Evolutionary conservation across 2,329 filamentous ascomycete genomes (phyloP).

Genomic region (Ceratocystis destructans): DNA sequence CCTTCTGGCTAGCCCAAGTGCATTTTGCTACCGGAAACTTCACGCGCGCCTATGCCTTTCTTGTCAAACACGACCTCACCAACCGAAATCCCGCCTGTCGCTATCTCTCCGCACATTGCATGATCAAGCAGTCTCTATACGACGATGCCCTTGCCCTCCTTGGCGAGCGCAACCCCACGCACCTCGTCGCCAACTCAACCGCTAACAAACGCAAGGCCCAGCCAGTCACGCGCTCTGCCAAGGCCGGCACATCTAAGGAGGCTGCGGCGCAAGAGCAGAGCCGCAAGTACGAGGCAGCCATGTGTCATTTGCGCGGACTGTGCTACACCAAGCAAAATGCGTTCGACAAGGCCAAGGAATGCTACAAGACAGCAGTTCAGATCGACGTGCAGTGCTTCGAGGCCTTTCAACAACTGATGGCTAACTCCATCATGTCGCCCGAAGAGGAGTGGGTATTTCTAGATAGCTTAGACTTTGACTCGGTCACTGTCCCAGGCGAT

Average conservation of each 20-base stretch:
- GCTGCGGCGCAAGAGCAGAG: constrained; percentile 21
- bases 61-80: constrained; percentile 72
- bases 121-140: constrained; percentile 80
- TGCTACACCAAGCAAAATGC: constrained; percentile 96
- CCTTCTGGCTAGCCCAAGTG: constrained; percentile 95
- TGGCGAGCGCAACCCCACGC: constrained; percentile 85
- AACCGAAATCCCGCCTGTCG: constrained; percentile 71
- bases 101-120: constrained; percentile 86
- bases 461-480: constrained; percentile 79
- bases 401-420: constrained; percentile 94
- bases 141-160: constrained; percentile 78
- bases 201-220: constrained; percentile 50
- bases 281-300: constrained; percentile 81
- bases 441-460: constrained; percentile 84
- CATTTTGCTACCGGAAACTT: constrained; percentile 95
- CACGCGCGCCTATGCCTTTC: constrained; percentile 74
- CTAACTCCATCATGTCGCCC: constrained; percentile 81
- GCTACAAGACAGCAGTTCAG: constrained; percentile 91
- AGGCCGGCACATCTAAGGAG: constrained; percentile 8
- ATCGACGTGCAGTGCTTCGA: constrained; percentile 98
- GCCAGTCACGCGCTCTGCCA: constrained; percentile 33
- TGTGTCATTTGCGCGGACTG: constrained; percentile 88
- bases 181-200: constrained; percentile 55
- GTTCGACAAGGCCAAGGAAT: constrained; percentile 93
- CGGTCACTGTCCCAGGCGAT: constrained; percentile 53